Evolutionary conservation across 805 yeast genomes (phyloP).

Genomic region (Sugiyamaella marilandica): DNA sequence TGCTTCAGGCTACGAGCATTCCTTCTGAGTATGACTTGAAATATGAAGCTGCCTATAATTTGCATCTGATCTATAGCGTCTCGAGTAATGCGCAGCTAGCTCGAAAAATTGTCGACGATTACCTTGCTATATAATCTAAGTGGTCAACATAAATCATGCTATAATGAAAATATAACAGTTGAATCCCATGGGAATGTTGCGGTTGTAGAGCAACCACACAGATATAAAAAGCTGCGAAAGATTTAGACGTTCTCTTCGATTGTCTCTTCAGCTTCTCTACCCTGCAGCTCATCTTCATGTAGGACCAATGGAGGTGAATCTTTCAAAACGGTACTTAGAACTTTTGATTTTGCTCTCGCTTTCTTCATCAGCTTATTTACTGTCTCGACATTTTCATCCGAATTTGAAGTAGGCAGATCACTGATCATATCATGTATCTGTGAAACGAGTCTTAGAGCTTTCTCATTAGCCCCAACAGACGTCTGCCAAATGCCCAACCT

Average conservation of each 20-base stretch:
- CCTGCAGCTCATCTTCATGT: slow-evolving; percentile 35
- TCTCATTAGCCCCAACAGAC: background rate
- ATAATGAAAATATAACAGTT: background rate
- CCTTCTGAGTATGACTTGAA: slow-evolving; percentile 57
- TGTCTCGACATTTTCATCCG: slow-evolving; percentile 50
- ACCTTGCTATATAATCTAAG: slow-evolving; percentile 45
- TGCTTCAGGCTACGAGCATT: slow-evolving; percentile 39
- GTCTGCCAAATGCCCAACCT: slow-evolving; percentile 37
- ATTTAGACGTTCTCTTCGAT: slow-evolving; percentile 31
- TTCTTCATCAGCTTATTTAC: slow-evolving; percentile 49
- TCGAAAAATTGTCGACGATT: slow-evolving; percentile 55
- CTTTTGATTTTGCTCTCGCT: slow-evolving; percentile 58
- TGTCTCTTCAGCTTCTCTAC: slow-evolving; percentile 30
- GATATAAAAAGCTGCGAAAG: background rate
- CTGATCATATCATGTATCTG: slow-evolving; percentile 26
- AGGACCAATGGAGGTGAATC: slow-evolving; percentile 28
- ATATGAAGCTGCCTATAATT: slow-evolving; percentile 81
- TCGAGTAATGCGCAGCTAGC: slow-evolving; percentile 72
- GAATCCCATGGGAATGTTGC: background rate
- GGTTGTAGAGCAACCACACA: no score
- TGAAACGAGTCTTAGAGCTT: slow-evolving; percentile 9
- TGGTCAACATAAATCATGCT: background rate
- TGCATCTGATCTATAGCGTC: slow-evolving; percentile 65
- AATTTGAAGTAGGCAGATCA: slow-evolving; percentile 41
- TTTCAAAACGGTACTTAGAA: slow-evolving; percentile 38